Evolutionary conservation across 495 filamentous ascomycete genomes (phyloP), one percentile per base, ranked within the genome.

Genomic region (Zalerion maritima): DNA sequence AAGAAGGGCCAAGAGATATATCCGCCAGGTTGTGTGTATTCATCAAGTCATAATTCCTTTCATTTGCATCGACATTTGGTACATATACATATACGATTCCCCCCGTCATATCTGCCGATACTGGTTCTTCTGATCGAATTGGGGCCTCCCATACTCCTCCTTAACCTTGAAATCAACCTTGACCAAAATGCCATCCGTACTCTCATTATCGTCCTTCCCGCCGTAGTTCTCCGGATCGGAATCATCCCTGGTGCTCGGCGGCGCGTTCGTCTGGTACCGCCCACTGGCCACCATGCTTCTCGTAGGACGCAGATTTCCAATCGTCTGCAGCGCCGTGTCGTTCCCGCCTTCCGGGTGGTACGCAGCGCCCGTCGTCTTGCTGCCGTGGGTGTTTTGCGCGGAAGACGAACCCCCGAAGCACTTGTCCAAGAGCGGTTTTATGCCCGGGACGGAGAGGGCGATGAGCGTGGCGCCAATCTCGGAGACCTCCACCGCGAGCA

Each of bases 401-500:
- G 23, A 6, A 14, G 23, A 8, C 23, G 23, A 14, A 5, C 27
- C 18, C 1, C 3, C 2, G 18, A 40, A 13, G 11, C 27, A 29
- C 23, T 35, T 29, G 25, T 54, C 52, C 19, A 58, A 57, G 18
- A 62, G 34, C 6, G 56, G 54, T 26, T 60, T 60, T 23, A 61
- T 36, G 11, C 57, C 60, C 6, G 60, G 60, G 3, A 61, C 47
- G 0, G 60, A 64, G 13, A 64, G 47, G 3, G 60, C 57, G 19
- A 62, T 51, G 2, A 64, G 31, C 1, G 60, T 62, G 7, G 48
- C 38, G 8, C 55, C 59, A 9, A 64, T 49, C 24, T 64, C 60
- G 13, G 57, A 47, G 19, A 48, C 54, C 29, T 64, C 59, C 26
- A 64, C 42, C 8, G 43, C 57, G 4, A 64, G 36, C 52, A 58